These are phyloP conservation scores for Monascus purpureus DNA, from an alignment of 495 filamentous ascomycete genomes.

Conservation along the genomic window DNA sequence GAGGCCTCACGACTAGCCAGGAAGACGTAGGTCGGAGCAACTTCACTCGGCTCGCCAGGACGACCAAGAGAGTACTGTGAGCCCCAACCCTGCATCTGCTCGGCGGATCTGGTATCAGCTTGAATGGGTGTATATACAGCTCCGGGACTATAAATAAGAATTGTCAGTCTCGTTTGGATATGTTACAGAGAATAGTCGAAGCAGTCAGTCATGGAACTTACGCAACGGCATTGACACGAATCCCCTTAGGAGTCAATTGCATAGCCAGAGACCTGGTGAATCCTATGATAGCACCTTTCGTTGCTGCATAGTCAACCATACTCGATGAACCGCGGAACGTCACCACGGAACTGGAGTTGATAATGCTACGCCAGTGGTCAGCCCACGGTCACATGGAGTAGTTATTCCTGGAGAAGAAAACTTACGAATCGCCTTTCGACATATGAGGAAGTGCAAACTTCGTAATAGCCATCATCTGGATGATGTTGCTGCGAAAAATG, in stretches of 20 bases:
- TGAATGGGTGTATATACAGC: constrained; percentile 48
- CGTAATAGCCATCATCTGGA: constrained; percentile 47
- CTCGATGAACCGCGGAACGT: constrained; percentile 37
- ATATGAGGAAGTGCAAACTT: constrained; percentile 47
- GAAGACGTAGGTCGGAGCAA: constrained; percentile 50
- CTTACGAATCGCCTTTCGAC: constrained; percentile 32
- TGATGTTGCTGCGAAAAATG: constrained; percentile 43
- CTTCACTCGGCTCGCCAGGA: constrained; percentile 46
- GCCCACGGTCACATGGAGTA: constrained; percentile 3
- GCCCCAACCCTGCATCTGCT: constrained; percentile 38
- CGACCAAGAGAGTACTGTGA: constrained; percentile 27
- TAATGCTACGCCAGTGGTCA: constrained; percentile 29
- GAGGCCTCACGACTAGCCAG: constrained; percentile 40
- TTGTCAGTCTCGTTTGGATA: background rate
- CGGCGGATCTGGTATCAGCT: constrained; percentile 29
- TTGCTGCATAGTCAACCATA: constrained; percentile 47
- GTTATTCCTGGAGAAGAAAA: background rate
- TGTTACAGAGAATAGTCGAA: too few species aligned
- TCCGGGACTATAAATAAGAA: constrained; percentile 24
- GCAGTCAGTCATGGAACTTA: too few species aligned
- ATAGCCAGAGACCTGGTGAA: constrained; percentile 44
- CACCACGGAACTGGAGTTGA: constrained; percentile 44
- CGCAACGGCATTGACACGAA: constrained; percentile 49
- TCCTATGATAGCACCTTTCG: constrained; percentile 46
- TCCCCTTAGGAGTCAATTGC: constrained; percentile 42